A percentile compares a stretch with the other conserved stretches of the same genome.
phyloP scores from a whole-genome alignment of 2,329 filamentous ascomycete genomes.

The Epichloe festucae region DNA sequence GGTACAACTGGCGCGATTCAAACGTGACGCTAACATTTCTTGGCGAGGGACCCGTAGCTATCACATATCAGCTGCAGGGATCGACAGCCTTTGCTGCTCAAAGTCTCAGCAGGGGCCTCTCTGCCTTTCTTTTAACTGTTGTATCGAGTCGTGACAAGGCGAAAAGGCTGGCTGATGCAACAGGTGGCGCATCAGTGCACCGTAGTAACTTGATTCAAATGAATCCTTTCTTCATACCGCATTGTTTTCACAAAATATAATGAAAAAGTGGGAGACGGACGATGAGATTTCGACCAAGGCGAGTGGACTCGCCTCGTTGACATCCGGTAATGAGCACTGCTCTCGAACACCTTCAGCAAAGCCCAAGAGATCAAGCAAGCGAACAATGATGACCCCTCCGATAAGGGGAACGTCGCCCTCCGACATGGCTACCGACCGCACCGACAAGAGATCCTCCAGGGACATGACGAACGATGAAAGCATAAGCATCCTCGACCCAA shows the following conservation, averaged over 20 bases:
- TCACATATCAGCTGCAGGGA: constrained; percentile 10
- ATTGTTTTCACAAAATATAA: constrained; percentile 14
- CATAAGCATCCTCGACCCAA: constrained; percentile 68
- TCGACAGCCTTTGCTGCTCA: constrained; percentile 4
- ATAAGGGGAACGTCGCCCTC: constrained; percentile 45
- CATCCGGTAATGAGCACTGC: constrained; percentile 52
- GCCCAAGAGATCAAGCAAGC: constrained; percentile 43
- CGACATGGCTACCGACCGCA: constrained; percentile 28
- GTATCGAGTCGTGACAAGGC: neutral
- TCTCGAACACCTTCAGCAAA: constrained; percentile 58
- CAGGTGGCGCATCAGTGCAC: neutral
- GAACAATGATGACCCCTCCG: constrained; percentile 55
- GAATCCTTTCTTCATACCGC: neutral
- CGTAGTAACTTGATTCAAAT: neutral
- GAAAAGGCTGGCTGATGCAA: neutral
- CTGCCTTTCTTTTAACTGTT: constrained; percentile 6
- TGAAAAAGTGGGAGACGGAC: constrained; percentile 50
- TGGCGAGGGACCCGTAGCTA: constrained; percentile 2
- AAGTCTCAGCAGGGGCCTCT: constrained; percentile 1
- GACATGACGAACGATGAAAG: constrained; percentile 54
- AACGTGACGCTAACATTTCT: neutral
- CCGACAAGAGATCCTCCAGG: constrained; percentile 36
- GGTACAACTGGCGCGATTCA: no score
- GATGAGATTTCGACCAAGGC: constrained; percentile 42
- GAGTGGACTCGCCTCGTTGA: constrained; percentile 44